These are phyloP conservation scores for Solanum bukasovii DNA, from an alignment of 257 asterid species.

Conservation along the genomic window DNA sequence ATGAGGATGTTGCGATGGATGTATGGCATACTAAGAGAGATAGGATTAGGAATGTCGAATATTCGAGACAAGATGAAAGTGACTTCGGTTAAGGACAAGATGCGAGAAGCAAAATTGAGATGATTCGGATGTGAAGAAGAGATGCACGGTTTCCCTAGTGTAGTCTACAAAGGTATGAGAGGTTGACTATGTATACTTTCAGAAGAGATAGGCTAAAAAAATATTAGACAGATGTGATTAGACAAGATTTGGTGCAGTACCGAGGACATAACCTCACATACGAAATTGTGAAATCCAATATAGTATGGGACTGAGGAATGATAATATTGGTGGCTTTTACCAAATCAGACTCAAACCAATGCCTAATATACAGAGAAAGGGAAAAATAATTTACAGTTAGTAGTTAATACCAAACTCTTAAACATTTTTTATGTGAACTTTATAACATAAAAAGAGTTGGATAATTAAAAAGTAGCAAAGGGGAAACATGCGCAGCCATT, in stretches of 20 bases:
- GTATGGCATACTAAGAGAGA: neutral
- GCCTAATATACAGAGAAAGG: neutral
- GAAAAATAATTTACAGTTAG: neutral
- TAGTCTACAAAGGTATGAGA: neutral
- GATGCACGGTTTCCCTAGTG: neutral
- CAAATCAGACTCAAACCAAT: neutral
- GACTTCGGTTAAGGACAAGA: neutral
- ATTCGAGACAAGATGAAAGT: neutral
- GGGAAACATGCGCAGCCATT: neutral
- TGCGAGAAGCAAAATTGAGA: neutral
- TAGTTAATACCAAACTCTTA: neutral
- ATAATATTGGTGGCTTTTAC: neutral
- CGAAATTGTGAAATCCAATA: neutral
- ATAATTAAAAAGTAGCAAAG: neutral
- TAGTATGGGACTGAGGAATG: neutral
- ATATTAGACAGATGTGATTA: neutral
- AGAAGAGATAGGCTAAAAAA: neutral
- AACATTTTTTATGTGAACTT: neutral
- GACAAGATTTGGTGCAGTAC: neutral
- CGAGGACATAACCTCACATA: neutral
- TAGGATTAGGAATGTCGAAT: neutral
- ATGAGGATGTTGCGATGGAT: neutral
- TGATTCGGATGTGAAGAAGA: neutral
- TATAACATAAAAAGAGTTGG: neutral
- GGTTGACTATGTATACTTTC: neutral